Conservation (phyloP, 2,329 filamentous ascomycete genomes). For the Metarhizium sp. region DNA sequence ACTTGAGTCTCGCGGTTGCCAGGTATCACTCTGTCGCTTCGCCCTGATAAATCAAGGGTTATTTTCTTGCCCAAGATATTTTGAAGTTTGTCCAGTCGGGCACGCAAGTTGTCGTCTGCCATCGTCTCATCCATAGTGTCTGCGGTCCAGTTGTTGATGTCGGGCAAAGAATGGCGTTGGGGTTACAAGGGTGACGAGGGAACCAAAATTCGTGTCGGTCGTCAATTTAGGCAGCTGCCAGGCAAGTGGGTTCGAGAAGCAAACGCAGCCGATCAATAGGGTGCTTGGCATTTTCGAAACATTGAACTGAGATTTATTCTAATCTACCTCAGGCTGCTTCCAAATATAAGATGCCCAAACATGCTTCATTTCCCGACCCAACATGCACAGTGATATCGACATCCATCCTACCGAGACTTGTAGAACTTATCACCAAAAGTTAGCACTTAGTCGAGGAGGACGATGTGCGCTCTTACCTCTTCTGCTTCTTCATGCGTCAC, state of each 20-base stretch:
- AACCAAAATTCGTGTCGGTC: neutral
- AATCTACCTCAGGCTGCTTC: neutral
- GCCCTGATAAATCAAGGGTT: constrained; percentile 1
- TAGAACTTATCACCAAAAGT: constrained; percentile 23
- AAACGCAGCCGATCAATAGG: neutral
- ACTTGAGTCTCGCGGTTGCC: neutral
- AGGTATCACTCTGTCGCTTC: neutral
- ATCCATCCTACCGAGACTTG: constrained; percentile 21
- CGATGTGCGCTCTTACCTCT: constrained; percentile 32
- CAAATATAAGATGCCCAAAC: neutral
- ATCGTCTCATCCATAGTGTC: neutral
- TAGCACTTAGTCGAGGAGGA: constrained; percentile 11
- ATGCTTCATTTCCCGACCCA: neutral
- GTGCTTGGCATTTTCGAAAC: too few species aligned
- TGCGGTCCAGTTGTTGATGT: neutral
- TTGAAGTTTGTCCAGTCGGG: constrained; percentile 9
- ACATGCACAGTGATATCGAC: neutral
- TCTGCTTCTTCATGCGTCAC: constrained; percentile 64
- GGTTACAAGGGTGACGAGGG: neutral
- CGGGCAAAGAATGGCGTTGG: neutral
- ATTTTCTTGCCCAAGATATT: constrained; percentile 8
- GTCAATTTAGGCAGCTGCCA: constrained; percentile 2
- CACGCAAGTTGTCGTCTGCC: constrained; percentile 5
- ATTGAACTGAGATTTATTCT: neutral
- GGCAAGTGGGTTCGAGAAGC: neutral